Evolutionary conservation across 2,329 filamentous ascomycete species (phyloP).

Genomic region (Cladosporium sp.): DNA sequence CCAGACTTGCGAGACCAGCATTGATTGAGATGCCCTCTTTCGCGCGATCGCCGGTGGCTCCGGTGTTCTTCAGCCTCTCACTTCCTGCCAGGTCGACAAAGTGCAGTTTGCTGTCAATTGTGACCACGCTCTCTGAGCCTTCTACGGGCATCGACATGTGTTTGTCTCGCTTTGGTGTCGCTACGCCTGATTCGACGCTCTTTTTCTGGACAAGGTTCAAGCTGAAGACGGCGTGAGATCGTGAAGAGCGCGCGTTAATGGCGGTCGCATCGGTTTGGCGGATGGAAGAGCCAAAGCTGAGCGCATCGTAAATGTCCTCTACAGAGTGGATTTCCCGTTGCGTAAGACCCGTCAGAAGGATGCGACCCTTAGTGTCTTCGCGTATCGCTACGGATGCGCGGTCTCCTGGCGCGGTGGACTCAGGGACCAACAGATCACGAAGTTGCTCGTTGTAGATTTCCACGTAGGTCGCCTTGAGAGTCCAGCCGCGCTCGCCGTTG

Average conservation of each 20-base stretch:
- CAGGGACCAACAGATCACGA: conserved; percentile 80
- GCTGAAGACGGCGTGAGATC: conserved; percentile 95
- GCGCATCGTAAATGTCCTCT: conserved; percentile 80
- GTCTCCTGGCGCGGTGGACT: conserved; percentile 63
- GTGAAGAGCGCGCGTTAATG: conserved; percentile 95
- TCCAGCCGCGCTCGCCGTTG: conserved; percentile 63
- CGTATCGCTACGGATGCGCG: conserved; percentile 81
- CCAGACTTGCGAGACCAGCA: conserved; percentile 84
- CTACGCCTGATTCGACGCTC: conserved; percentile 40
- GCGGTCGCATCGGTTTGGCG: conserved; percentile 95
- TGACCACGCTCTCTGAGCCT: conserved; percentile 62
- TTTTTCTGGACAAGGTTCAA: conserved; percentile 88
- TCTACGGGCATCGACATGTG: conserved; percentile 83
- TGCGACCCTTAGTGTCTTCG: conserved; percentile 91
- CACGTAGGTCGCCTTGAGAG: conserved; percentile 70
- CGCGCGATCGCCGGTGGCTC: conserved; percentile 87
- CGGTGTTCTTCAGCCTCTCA: conserved; percentile 94
- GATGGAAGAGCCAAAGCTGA: conserved; percentile 90
- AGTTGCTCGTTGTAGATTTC: conserved; percentile 97
- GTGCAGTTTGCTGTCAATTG: conserved; percentile 95
- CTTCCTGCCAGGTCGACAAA: conserved; percentile 97
- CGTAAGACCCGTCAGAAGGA: conserved; percentile 82
- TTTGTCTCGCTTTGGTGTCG: conserved; percentile 63
- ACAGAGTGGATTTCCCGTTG: conserved; percentile 86
- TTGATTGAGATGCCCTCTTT: conserved; percentile 98